Base-by-base conservation (phyloP, 139 green algal species). In the Astrephomene gubernaculifera region DNA sequence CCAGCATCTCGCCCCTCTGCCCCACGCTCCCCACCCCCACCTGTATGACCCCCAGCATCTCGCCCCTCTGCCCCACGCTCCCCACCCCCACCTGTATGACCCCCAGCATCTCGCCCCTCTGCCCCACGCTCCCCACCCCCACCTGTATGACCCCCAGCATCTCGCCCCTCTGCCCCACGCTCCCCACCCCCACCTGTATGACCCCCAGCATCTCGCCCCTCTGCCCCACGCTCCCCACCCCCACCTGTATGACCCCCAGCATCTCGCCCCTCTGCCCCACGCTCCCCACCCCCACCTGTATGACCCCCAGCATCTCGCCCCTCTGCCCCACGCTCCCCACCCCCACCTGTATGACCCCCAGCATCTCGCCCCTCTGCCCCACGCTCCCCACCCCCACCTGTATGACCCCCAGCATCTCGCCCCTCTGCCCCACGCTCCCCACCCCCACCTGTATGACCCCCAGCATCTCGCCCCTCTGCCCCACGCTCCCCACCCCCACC, bases 141-240 rank as follows among this genome's bases (percentile, higher is more conserved):
- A 87, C 63, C 71, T n/a, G n/a, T n/a, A n/a, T n/a, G n/a, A n/a
- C 89, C 4, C 89, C 83, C 54, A 96, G 70, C 89, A 94, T 94
- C 27, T 88, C 86, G 1, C 60, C 64, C 21, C 89, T n/a, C n/a
- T n/a, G 71, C 83, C 93, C 92, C 33, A 90, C 86, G 19, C 3
- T 49, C 12, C 93, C 78, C 6, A 90, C 85, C 44, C 88, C 79
- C 21, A 87, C 63, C 71, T n/a, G n/a, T n/a, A n/a, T n/a, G n/a
- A n/a, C 89, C 4, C 89, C 83, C 54, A 96, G 70, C 89, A 94
- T 94, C 27, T 88, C 86, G 1, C 60, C 64, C 21, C 89, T n/a
- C n/a, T n/a, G 71, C 83, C 93, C 92, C 33, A 90, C 86, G 19
- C 3, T 49, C 12, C 93, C 78, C 6, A 90, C 85, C 44, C 88